Evolutionary conservation across 805 yeast species (phyloP), one percentile per base, ranked within the genome.

Genomic region (Wickerhamiella australiensis): DNA sequence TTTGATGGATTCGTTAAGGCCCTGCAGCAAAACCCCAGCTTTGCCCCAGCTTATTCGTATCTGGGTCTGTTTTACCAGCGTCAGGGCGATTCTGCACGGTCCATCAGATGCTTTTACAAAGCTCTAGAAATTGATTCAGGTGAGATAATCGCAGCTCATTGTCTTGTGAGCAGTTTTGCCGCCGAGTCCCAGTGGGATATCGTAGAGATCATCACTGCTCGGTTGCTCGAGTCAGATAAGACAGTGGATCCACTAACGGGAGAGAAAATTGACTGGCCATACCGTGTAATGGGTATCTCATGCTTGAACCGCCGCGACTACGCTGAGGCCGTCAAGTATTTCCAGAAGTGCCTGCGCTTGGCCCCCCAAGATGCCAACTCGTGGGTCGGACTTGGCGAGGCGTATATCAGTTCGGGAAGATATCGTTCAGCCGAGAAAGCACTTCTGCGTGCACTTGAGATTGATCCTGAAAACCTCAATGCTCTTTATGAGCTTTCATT

Each of bases 301-400:
- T 72, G 80, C 3, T 66, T 92, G 52, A 87, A 85, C 59, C 68
- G 63, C 23, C 85, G 80, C 57, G 80, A 82, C 56, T 85, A 78
- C 54, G 78, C 77, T 1, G 79, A 78, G 50, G 94, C 98, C 0
- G 82, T 90, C 43, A 90, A 84, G 63, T 79, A 84, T 76, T 87
- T 85, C 61, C 98, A 92, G 64, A 75, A 79, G 23, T 87, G 96
- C 1, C 69, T 92, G 45, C 73, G 96, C 53, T 68, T 82, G 54
- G 69, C 79, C 40, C 68, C 82, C 0, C 54, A 60, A 48, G 96
- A 92, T 64, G 62, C 76, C 1, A 81, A 84, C 55, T 81, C 95
- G 1, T 90, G 97, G 96, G 70, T 83, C 25, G 96, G 96, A 0
- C 68, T 92, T n/a, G 98, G 98, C n/a, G 97, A 92, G 62, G 90